phyloP scores from a whole-genome alignment of 139 green algal species.

The Chlorella sp. region DNA sequence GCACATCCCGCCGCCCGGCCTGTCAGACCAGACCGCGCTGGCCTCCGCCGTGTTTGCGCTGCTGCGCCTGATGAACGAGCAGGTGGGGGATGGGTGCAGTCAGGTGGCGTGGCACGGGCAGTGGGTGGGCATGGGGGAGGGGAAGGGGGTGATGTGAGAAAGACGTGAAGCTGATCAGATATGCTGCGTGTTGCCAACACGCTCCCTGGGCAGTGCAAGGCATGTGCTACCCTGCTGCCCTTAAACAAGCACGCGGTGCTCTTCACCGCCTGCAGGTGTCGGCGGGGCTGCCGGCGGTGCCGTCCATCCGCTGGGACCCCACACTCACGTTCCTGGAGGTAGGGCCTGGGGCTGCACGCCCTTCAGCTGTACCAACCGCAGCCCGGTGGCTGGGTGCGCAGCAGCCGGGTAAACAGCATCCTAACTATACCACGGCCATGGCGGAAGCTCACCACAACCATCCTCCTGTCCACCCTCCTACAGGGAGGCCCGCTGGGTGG shows the following conservation, averaged over 20 bases:
- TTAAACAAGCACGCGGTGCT: neutral
- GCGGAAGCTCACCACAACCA: no score
- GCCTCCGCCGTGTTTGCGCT: conserved; percentile 76
- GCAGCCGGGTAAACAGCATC: no score
- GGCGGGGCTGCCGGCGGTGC: neutral
- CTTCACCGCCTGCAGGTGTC: neutral
- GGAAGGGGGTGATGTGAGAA: neutral
- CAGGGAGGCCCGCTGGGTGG: conserved; percentile 21
- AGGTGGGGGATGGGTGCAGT: neutral
- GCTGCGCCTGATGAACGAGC: conserved; percentile 55
- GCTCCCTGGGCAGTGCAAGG: no score
- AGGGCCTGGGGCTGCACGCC: no score
- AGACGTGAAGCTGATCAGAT: neutral
- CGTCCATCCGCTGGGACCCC: conserved; percentile 11
- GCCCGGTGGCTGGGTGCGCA: no score
- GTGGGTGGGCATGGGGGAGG: neutral
- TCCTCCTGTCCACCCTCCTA: neutral
- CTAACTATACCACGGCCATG: no score
- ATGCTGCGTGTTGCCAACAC: neutral
- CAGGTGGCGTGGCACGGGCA: no score
- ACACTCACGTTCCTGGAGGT: neutral
- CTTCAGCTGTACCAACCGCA: no score
- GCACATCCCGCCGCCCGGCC: conserved; percentile 75
- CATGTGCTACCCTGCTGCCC: neutral
- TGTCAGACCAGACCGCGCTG: conserved; percentile 81